Evolutionary conservation across 768 basidiomycete species (phyloP), one percentile per base, ranked within the genome.

Genomic region (Nidula microcarpa): DNA sequence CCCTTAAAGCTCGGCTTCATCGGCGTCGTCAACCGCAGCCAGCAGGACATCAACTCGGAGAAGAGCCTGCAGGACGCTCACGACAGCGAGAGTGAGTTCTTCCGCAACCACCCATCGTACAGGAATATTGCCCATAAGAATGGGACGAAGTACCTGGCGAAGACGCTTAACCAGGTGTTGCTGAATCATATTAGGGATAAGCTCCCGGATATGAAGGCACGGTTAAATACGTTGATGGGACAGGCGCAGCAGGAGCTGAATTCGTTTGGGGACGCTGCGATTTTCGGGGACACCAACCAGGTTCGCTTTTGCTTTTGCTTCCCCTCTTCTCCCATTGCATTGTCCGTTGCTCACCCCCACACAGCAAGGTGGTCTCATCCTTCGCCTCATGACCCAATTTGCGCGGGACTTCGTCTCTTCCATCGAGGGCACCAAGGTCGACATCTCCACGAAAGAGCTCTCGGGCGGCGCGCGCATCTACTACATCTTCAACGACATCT

Each of bases 401-500:
- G 95, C 94, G 2, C 86, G 92, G 48, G 97, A 99, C 73, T 99
- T 98, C 57, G 81, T 98, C 50, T 88, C 95, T 0, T 96, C 94
- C 11, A 97, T 99, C 60, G 97, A 99, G 60, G 97, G 97, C 52
- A 98, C 94, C 11, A 93, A 93, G 52, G 81, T 96, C 37, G 92
- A 97, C 56, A 90, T 98, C 62, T 96, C 94, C 1, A 99, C 97
- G 0, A 99, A 99, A 67, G 97, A 99, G 67, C 85, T 99, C 13
- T 98, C 91, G 5, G 97, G 97, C 41, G 97, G 97, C 45, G 97
- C 97, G 18, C 84, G 97, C 51, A 94, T 99, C 71, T 98, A 98
- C 72, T 98, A 98, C 74, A 98, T 99, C 67, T 99, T 99, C 81
- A 94, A 98, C 66, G 97, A 98, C 63, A 84, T 98, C 50, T 99